Evolutionary conservation across 1,284 basidiomycete species (phyloP), one percentile per base, ranked within the genome.

Genomic region (Abortiporus biennis): DNA sequence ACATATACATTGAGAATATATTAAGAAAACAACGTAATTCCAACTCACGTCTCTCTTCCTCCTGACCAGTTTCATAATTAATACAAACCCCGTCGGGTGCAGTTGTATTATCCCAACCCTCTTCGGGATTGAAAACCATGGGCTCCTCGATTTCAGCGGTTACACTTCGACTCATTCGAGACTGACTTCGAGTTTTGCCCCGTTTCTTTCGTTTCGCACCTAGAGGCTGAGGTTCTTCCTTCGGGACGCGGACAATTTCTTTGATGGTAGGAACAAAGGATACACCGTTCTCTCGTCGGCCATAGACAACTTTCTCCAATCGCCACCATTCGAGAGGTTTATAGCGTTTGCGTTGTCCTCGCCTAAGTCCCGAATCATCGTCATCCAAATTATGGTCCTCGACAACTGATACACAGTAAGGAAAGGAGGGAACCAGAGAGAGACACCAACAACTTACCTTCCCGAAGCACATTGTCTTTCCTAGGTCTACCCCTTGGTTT

Each of bases 301-400:
- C 81, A 54, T 92, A 97, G 5, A 93, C 80, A 20, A 92, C 77
- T 47, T 82, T 85, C 62, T 99, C 95, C 50, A 82, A 80, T n/a
- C 91, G 78, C 96, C 96, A 99, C 67, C 75, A 96, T 31, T 92
- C 86, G 21, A 99, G 69, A 1, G 95, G 96, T 36, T 69, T 67
- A 54, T 81, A 83, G 12, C 83, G 79, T 42, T 76, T 69, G 16
- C 94, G 81, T 37, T 69, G 71, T 23, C 88, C 83, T 36, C 89
- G 80, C 6, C 93, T 82, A 2, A 88, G 68, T 23, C 87, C 88
- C 15, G 80, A 69, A 8, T 15, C 16, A 24, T 40, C 27, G 9
- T 47, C 46, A 22, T 50, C 46, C 3, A 48, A 36, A 38, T 56
- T 53, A 17, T 46, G 31, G 32, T 52, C 50, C 24, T 49, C 46